Percentiles rank a stretch among this genome's conserved stretches.
Conservation (phyloP, 2,329 filamentous ascomycete genomes). For the Alternaria panax region DNA sequence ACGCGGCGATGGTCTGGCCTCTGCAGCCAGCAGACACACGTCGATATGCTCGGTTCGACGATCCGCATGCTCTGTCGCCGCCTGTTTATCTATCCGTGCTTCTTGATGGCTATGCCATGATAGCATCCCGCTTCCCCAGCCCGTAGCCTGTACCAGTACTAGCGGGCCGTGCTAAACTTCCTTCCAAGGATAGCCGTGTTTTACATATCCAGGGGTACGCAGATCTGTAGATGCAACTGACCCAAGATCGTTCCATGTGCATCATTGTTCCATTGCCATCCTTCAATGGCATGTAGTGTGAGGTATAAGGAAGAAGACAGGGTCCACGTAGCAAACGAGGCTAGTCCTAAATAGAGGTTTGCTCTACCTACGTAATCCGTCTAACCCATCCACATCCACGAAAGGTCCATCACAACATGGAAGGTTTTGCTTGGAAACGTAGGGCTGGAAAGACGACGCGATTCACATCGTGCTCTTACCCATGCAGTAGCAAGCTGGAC, state of each 20-base stretch:
- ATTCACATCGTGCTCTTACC: background rate
- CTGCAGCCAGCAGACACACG: background rate
- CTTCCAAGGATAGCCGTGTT: conserved; percentile 3
- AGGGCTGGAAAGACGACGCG: background rate
- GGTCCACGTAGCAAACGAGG: background rate
- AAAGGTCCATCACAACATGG: background rate
- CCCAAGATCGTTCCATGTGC: background rate
- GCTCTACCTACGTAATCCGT: no score
- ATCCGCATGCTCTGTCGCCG: conserved; percentile 1
- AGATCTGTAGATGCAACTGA: conserved; percentile 2
- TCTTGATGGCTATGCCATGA: background rate
- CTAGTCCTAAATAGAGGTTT: background rate
- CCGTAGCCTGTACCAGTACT: conserved; percentile 6
- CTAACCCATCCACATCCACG: background rate
- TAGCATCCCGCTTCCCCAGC: conserved; percentile 15
- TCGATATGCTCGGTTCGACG: background rate
- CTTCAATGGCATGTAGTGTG: background rate
- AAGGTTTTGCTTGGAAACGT: background rate
- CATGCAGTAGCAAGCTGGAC: background rate
- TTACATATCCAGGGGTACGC: background rate
- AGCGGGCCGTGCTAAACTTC: background rate
- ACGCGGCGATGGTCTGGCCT: conserved; percentile 1
- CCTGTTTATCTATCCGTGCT: conserved; percentile 4
- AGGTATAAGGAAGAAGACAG: background rate
- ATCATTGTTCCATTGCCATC: background rate